A percentile compares a stretch with the other conserved stretches of the same genome.
Evolutionary conservation across 768 basidiomycete genomes (phyloP).

Genomic region (Hygrophorus pudorinus): DNA sequence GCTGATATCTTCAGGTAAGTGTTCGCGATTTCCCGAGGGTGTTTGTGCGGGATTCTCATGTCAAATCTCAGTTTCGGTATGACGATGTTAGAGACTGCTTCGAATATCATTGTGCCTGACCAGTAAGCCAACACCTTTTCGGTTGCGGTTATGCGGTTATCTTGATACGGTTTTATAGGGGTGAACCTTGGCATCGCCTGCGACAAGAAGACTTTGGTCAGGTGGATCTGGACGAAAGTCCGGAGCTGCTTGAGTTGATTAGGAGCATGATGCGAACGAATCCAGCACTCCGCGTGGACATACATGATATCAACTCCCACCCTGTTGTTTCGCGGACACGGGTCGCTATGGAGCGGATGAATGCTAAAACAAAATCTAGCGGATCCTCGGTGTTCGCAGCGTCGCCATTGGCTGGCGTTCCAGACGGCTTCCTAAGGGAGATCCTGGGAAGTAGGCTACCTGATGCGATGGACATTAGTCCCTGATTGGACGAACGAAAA

Average conservation of each 20-base stretch:
- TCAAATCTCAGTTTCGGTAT: slow-evolving; percentile 73
- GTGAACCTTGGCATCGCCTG: slow-evolving; percentile 88
- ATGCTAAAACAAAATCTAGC: slow-evolving; percentile 22
- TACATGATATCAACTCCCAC: slow-evolving; percentile 49
- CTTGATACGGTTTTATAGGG: slow-evolving; percentile 41
- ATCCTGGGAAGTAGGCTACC: slow-evolving; percentile 31
- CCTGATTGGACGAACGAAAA: slow-evolving; percentile 12
- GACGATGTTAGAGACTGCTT: slow-evolving; percentile 89
- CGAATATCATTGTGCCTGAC: slow-evolving; percentile 95
- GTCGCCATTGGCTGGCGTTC: slow-evolving; percentile 52
- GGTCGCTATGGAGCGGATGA: slow-evolving; percentile 47
- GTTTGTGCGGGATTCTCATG: slow-evolving; percentile 26
- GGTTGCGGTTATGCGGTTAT: slow-evolving; percentile 11
- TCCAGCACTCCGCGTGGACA: slow-evolving; percentile 46
- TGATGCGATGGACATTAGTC: slow-evolving; percentile 30
- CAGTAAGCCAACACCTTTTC: slow-evolving; percentile 50
- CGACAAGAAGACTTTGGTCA: slow-evolving; percentile 88
- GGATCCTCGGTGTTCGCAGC: slow-evolving; percentile 39
- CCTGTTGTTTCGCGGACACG: slow-evolving; percentile 57
- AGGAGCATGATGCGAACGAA: slow-evolving; percentile 70
- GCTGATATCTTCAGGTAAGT: slow-evolving; percentile 96
- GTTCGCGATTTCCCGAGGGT: slow-evolving; percentile 23
- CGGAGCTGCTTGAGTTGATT: slow-evolving; percentile 59
- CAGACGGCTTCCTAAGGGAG: slow-evolving; percentile 53
- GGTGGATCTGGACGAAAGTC: slow-evolving; percentile 59